Evolutionary conservation across 2,329 filamentous ascomycete species (phyloP), one percentile per base, ranked within the genome.

Genomic region (Hypoxylon rubiginosum): DNA sequence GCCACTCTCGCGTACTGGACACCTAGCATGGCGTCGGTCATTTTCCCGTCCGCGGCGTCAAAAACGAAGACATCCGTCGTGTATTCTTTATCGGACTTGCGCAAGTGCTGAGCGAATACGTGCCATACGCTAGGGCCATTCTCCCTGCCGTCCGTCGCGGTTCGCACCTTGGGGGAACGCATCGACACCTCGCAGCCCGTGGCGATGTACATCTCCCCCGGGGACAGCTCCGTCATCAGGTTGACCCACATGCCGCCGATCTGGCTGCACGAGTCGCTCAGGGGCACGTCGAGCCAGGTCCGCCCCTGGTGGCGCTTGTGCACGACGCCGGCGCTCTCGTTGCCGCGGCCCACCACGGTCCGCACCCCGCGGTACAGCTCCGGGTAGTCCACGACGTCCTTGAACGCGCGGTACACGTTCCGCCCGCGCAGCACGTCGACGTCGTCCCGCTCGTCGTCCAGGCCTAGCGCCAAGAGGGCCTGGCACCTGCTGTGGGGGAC

Each of bases 181-280:
- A 81, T 74, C 75, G 70, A 78, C 17, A 61, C 46, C 10, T 80
- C 78, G 41, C 76, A 69, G 1, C 76, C 71, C 10, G 66, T 75
- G 5, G 74, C 71, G 19, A 82, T 70, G 70, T 69, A 82, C 34
- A 81, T 77, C 28, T 78, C 77, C 0, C 39, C 57, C 0, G 66
- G 32, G 0, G 52, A 34, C 4, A 58, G 39, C 7, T 79, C 73
- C 0, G 73, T 73, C 77, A 82, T 77, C 60, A 67, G 72, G 65
- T 82, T 82, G 6, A 77, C 72, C 53, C 64, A 80, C 1, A 82
- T 72, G 3, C 80, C 79, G 15, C 52, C 78, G 0, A 81, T 73
- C 62, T 82, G 80, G 34, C 76, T 68, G 63, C 80, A 78, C 1
- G 50, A 61, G 52, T 82, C 80, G 9, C 65, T 50, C 19, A 78